Evolutionary conservation across 768 basidiomycete genomes (phyloP).

Genomic region (Serendipita sp.): DNA sequence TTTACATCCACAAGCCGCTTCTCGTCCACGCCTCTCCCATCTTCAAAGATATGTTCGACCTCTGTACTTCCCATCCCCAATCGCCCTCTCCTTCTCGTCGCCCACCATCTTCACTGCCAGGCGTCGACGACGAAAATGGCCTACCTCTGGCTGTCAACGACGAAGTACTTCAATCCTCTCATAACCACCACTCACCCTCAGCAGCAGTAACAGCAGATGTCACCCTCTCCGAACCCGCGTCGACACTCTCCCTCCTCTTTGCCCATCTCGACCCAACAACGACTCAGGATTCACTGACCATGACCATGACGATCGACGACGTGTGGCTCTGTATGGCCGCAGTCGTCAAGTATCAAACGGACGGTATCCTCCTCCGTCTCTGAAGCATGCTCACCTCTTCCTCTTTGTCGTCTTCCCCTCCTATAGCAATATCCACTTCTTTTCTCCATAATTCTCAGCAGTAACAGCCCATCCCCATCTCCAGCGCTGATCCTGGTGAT

Average conservation of each 20-base stretch:
- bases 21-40: neutral
- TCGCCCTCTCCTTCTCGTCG: too few relatives aligned
- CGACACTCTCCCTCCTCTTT: neutral
- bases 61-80: too few relatives aligned
- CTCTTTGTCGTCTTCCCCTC: neutral
- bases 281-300: too few relatives aligned
- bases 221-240: neutral
- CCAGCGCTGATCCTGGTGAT: neutral
- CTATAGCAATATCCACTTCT: neutral
- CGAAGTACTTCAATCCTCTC: too few relatives aligned
- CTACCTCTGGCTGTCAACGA: too few relatives aligned
- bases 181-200: too few relatives aligned
- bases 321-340: neutral
- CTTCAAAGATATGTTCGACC: slow-evolving; percentile 1
- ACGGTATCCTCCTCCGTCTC: neutral
- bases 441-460: neutral
- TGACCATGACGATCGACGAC: neutral
- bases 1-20: neutral
- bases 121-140: too few relatives aligned
- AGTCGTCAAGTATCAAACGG: neutral
- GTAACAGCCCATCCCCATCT: neutral
- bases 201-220: neutral
- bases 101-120: too few relatives aligned
- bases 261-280: neutral
- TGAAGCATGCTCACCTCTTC: neutral